phyloP scores from a whole-genome alignment of 257 asterid genomes.

The Solanum sparsipilum region DNA sequence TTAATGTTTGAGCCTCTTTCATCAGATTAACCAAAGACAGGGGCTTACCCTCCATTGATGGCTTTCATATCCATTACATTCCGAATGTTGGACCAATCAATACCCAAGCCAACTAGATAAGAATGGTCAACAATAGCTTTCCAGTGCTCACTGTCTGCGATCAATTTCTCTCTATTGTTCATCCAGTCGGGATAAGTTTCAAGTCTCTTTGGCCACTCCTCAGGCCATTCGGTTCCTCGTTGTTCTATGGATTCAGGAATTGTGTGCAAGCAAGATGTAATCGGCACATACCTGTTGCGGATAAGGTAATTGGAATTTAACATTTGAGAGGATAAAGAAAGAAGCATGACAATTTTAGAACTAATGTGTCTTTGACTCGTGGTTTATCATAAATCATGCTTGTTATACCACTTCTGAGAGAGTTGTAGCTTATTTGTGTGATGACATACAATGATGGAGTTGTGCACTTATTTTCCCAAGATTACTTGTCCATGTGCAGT shows the following conservation, averaged over 20 bases:
- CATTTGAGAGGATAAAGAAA: background rate
- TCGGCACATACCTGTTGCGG: slow-evolving; percentile 45
- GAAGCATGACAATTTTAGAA: background rate
- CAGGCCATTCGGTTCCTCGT: slow-evolving; percentile 97
- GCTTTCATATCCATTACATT: slow-evolving; percentile 97
- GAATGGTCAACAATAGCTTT: slow-evolving; percentile 67
- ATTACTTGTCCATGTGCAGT: background rate
- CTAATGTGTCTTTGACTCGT: background rate
- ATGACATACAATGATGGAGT: background rate
- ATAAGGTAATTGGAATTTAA: background rate
- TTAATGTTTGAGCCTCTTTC: background rate
- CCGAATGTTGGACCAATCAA: slow-evolving; percentile 74
- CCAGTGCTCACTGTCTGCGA: slow-evolving; percentile 76
- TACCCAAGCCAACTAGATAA: slow-evolving; percentile 67
- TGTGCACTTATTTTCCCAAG: background rate
- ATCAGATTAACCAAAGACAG: background rate
- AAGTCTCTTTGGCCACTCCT: slow-evolving; percentile 91
- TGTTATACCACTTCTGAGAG: background rate
- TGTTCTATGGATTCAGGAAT: slow-evolving; percentile 80
- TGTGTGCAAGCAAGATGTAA: slow-evolving; percentile 56
- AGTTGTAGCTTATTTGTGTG: background rate
- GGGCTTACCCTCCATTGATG: slow-evolving; percentile 78
- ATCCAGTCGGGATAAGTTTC: slow-evolving; percentile 83
- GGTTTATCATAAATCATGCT: background rate
- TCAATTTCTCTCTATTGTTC: slow-evolving; percentile 53